Percentiles rank a stretch among this genome's conserved stretches.
phyloP scores from a whole-genome alignment of 2,329 filamentous ascomycete genomes.

The Alternaria gaisen region DNA sequence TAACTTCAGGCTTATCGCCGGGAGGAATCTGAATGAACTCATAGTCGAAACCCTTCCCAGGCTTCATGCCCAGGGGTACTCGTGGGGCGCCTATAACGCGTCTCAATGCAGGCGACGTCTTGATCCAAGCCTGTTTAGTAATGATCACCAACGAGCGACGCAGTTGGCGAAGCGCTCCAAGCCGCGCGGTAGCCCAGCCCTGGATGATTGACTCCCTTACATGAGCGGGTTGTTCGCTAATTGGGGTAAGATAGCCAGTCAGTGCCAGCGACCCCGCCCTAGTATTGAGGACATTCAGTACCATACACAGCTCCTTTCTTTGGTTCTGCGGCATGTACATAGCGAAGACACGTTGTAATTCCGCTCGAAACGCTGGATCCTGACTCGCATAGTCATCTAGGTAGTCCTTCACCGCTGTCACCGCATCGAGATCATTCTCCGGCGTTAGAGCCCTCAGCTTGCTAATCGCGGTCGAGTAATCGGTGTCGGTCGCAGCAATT shows the following conservation, averaged over 20 bases:
- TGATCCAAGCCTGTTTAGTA: constrained; percentile 64
- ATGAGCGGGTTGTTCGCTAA: constrained; percentile 68
- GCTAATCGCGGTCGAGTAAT: constrained; percentile 59
- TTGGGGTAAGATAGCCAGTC: constrained; percentile 71
- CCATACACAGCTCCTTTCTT: constrained; percentile 59
- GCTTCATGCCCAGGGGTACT: constrained; percentile 63
- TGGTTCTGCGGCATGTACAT: constrained; percentile 59
- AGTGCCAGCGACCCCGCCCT: constrained; percentile 69
- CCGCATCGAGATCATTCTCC: constrained; percentile 41
- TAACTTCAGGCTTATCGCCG: constrained; percentile 61
- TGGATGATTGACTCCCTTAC: constrained; percentile 70
- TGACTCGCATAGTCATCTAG: constrained; percentile 63
- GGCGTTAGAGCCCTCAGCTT: constrained; percentile 40
- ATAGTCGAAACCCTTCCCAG: constrained; percentile 64
- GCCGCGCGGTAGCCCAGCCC: constrained; percentile 67
- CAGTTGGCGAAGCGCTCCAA: constrained; percentile 64
- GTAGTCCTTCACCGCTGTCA: constrained; percentile 60
- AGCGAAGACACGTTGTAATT: constrained; percentile 60
- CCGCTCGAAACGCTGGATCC: constrained; percentile 63
- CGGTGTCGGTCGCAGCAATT: constrained; percentile 59
- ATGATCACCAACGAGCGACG: constrained; percentile 65
- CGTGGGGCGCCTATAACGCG: constrained; percentile 67
- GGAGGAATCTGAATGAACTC: constrained; percentile 70
- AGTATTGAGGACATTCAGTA: constrained; percentile 65
- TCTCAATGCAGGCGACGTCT: constrained; percentile 64